Percentiles rank a stretch among this genome's conserved stretches.
Evolutionary conservation across 768 basidiomycete genomes (phyloP).

Genomic region (Russula abietina): DNA sequence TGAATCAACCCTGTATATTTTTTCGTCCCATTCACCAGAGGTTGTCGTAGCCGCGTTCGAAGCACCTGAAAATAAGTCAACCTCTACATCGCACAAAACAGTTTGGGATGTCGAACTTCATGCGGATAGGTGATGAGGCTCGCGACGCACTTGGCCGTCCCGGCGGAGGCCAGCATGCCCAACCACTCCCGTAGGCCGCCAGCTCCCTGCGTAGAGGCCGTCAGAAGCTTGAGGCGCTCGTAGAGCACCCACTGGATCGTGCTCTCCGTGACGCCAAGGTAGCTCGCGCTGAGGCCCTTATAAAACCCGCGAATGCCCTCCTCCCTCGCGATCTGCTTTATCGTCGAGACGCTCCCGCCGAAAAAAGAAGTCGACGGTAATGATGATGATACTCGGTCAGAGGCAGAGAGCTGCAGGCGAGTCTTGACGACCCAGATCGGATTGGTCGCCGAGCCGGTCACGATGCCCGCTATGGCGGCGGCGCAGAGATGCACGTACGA

Average conservation of each 20-base stretch:
- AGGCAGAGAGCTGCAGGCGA: slow-evolving; percentile 70
- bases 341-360: slow-evolving; percentile 54
- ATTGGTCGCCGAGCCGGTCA: slow-evolving; percentile 87
- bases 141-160: slow-evolving; percentile 89
- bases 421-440: slow-evolving; percentile 99
- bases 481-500: slow-evolving; percentile 79
- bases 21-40: slow-evolving; percentile 63
- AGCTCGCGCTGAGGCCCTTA: slow-evolving; percentile 90
- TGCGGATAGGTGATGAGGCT: slow-evolving; percentile 97
- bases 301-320: slow-evolving; percentile 89
- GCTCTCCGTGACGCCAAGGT: slow-evolving; percentile 91
- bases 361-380: too few species aligned
- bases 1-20: slow-evolving; percentile 87
- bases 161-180: slow-evolving; percentile 84
- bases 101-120: slow-evolving; percentile 53
- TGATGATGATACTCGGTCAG: too few species aligned
- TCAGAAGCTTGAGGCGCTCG: slow-evolving; percentile 79
- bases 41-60: slow-evolving; percentile 89
- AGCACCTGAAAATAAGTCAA: slow-evolving; percentile 51
- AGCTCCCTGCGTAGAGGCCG: slow-evolving; percentile 44
- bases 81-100: neutral
- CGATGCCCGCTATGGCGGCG: slow-evolving; percentile 80
- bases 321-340: slow-evolving; percentile 66
- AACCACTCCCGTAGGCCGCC: slow-evolving; percentile 62
- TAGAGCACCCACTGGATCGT: slow-evolving; percentile 98